Percentiles rank a stretch among this genome's conserved stretches.
Evolutionary conservation across 2,329 filamentous ascomycete species (phyloP).

Genomic region (Verticillium nubilum): DNA sequence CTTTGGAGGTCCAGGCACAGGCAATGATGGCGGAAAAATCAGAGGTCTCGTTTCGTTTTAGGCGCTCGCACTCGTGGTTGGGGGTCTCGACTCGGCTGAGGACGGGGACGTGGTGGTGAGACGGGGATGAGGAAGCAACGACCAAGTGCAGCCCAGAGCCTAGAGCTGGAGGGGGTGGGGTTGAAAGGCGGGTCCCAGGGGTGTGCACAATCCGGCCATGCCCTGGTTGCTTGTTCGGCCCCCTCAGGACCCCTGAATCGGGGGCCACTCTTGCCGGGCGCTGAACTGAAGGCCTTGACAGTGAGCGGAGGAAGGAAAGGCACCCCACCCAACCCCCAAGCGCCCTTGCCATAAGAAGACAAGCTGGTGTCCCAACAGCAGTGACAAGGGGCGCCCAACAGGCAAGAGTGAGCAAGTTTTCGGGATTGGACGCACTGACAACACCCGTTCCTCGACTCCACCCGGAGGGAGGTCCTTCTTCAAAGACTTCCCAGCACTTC

Average conservation of each 20-base stretch:
- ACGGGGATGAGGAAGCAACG: neutral
- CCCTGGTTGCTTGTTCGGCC: neutral
- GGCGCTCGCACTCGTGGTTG: neutral
- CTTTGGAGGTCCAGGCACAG: neutral
- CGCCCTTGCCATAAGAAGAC: neutral
- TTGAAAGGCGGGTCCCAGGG: neutral
- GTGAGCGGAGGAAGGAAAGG: neutral
- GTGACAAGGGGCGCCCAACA: neutral
- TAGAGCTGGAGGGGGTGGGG: neutral
- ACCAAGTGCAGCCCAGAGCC: neutral
- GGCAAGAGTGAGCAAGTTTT: constrained; percentile 4
- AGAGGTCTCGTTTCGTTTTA: neutral
- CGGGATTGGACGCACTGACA: constrained; percentile 1
- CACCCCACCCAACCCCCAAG: neutral
- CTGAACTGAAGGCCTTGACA: no score
- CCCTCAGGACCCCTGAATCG: neutral
- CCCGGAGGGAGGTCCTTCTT: neutral
- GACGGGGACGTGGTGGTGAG: neutral
- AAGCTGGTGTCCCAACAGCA: neutral
- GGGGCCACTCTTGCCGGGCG: neutral
- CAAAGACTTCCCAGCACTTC: neutral
- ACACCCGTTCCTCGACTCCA: neutral
- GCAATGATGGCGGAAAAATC: neutral
- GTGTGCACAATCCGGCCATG: neutral
- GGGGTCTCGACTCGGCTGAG: neutral